Percentiles rank a stretch among this genome's conserved stretches.
Conservation (phyloP, 2,329 filamentous ascomycete genomes). For the Chrysoporthe austroafricana region DNA sequence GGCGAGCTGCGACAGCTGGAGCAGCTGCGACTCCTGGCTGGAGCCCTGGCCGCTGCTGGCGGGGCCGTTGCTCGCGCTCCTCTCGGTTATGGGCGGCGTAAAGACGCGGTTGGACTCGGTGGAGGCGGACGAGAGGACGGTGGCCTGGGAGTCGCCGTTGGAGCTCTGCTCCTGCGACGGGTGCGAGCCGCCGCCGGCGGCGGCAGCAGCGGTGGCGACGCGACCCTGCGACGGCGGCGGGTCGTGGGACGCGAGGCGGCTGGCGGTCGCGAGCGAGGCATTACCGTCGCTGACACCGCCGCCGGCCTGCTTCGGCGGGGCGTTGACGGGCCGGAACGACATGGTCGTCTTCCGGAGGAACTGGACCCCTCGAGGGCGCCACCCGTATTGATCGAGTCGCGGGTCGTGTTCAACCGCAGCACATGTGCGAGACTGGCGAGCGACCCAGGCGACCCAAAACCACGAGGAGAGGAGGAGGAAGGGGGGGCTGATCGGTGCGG, state of each 20-base stretch:
- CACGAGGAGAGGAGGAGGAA: not conserved
- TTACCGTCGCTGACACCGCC: not conserved
- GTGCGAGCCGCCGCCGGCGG: not conserved
- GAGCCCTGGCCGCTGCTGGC: constrained; percentile 43
- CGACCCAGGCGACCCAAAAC: not conserved
- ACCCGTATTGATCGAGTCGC: constrained; percentile 1
- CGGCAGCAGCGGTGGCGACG: not conserved
- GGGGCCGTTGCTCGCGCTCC: constrained; percentile 44
- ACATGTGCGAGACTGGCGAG: constrained; percentile 6
- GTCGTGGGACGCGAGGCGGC: constrained; percentile 7
- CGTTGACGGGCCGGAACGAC: constrained; percentile 28
- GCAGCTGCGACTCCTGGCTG: constrained; percentile 60
- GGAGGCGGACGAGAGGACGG: constrained; percentile 43
- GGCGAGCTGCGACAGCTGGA: constrained; percentile 62
- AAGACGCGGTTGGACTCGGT: constrained; percentile 46
- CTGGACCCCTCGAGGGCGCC: not conserved
- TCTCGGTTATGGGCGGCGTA: constrained; percentile 41
- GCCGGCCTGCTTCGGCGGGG: constrained; percentile 24
- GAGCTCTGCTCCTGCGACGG: constrained; percentile 32
- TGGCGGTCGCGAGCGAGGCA: constrained; percentile 11
- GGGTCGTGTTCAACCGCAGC: not conserved
- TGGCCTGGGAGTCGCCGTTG: constrained; percentile 50
- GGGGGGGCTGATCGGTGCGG: constrained; percentile 2
- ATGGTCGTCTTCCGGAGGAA: constrained; percentile 15
- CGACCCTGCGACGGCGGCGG: not conserved